Conservation (phyloP, 1,284 basidiomycete genomes). For the Veloboletus limbatus region DNA sequence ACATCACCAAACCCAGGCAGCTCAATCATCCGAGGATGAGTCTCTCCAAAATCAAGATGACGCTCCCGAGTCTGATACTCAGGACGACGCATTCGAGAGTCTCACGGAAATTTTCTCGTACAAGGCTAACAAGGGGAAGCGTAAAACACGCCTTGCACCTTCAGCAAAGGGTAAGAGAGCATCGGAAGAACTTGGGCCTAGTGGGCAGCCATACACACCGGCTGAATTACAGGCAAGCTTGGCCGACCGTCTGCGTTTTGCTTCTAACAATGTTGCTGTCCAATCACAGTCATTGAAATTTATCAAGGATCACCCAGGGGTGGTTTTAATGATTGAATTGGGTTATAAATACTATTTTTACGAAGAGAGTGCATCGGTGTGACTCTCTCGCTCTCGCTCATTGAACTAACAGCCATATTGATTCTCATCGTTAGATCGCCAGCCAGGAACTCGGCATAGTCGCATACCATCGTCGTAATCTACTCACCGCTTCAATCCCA, state of each 20-base stretch:
- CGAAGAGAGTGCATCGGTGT: conserved; percentile 78
- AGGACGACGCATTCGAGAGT: conserved; percentile 48
- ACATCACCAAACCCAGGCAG: conserved; percentile 1
- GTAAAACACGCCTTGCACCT: conserved; percentile 24
- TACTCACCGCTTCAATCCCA: conserved; percentile 82
- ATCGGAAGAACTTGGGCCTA: conserved; percentile 63
- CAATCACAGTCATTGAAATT: conserved; percentile 43
- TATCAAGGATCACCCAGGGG: conserved; percentile 72
- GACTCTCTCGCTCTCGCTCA: conserved; percentile 2
- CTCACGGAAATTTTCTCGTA: conserved; percentile 49
- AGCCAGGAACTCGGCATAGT: conserved; percentile 82
- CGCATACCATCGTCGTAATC: conserved; percentile 76
- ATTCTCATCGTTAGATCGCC: conserved; percentile 53
- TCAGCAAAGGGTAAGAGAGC: conserved; percentile 38
- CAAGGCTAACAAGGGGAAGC: conserved; percentile 34
- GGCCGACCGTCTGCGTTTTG: not conserved
- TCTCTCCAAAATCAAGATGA: conserved; percentile 26
- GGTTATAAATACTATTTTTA: conserved; percentile 91
- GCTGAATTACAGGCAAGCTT: conserved; percentile 72
- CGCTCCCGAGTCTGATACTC: conserved; percentile 37
- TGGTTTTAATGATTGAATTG: conserved; percentile 82
- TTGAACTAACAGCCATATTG: conserved; percentile 1
- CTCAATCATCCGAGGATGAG: conserved; percentile 21
- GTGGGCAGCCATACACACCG: conserved; percentile 78
- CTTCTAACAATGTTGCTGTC: conserved; percentile 1